A percentile compares a stretch with the other conserved stretches of the same genome.
These are phyloP conservation scores for Helotiales sp. DNA, from an alignment of 2,329 filamentous ascomycete species.

Conservation along the genomic window DNA sequence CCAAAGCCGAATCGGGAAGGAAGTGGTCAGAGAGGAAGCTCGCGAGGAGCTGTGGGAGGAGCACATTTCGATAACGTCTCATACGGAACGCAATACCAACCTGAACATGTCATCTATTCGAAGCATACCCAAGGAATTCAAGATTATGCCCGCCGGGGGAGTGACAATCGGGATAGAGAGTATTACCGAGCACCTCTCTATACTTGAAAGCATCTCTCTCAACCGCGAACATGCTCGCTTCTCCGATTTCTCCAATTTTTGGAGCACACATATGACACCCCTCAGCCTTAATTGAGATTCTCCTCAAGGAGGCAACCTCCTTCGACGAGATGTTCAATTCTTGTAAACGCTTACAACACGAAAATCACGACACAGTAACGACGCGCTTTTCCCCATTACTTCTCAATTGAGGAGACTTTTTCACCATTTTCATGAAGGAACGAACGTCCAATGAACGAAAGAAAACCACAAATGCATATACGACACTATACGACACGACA, in stretches of 20 bases:
- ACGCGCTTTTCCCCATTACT: constrained; percentile 5
- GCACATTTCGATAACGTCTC: constrained; percentile 23
- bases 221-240: not conserved
- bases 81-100: constrained; percentile 23
- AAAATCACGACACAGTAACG: constrained; percentile 24
- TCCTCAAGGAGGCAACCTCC: not conserved
- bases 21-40: constrained; percentile 15
- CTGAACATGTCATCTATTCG: constrained; percentile 23
- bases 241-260: not conserved
- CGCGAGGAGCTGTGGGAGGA: not conserved
- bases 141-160: constrained; percentile 14
- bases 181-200: constrained; percentile 13
- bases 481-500: constrained; percentile 9
- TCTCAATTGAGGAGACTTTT: constrained; percentile 8
- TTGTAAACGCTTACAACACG: constrained; percentile 17
- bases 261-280: not conserved
- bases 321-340: constrained; percentile 13
- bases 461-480: constrained; percentile 12
- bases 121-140: constrained; percentile 3
- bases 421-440: constrained; percentile 4
- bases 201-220: not conserved
- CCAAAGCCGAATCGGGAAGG: constrained; percentile 17
- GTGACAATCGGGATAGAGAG: constrained; percentile 14
- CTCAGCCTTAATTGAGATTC: constrained; percentile 8
- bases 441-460: constrained; percentile 3